Percentiles rank a stretch among this genome's conserved stretches.
Evolutionary conservation across 352 stramenopile genomes (phyloP).

Genomic region (Globisporangium yorkense): DNA sequence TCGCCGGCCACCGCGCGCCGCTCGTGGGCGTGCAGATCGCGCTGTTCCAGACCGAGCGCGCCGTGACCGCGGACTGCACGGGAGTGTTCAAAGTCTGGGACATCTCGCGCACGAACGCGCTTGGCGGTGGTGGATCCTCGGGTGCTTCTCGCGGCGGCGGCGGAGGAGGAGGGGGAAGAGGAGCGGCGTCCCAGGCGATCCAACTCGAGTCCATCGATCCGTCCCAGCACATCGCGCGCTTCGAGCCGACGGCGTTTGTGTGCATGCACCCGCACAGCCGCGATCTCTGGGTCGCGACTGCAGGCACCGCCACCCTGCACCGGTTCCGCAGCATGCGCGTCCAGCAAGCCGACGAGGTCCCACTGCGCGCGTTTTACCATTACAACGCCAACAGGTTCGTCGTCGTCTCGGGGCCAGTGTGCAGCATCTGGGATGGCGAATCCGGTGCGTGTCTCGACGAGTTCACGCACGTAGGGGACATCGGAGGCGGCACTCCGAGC

Average conservation of each 20-base stretch:
- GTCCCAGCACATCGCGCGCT: constrained; percentile 39
- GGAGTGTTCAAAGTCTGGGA: constrained; percentile 87
- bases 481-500: not conserved
- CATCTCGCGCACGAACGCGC: constrained; percentile 34
- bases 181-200: constrained; percentile 37
- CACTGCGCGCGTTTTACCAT: constrained; percentile 64
- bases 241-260: constrained; percentile 54
- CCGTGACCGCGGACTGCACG: constrained; percentile 64
- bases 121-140: constrained; percentile 3
- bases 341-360: constrained; percentile 68
- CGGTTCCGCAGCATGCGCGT: constrained; percentile 47
- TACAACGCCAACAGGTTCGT: constrained; percentile 66
- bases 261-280: constrained; percentile 42
- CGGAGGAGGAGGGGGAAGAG: not conserved
- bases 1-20: constrained; percentile 65
- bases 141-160: not conserved
- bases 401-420: constrained; percentile 48
- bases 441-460: constrained; percentile 49
- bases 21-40: constrained; percentile 71
- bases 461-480: constrained; percentile 39
- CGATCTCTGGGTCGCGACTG: constrained; percentile 56
- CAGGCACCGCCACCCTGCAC: constrained; percentile 46
- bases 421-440: constrained; percentile 68
- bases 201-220: constrained; percentile 63
- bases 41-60: constrained; percentile 70